A percentile compares a stretch with the other conserved stretches of the same genome.
Conservation (phyloP, 2,329 filamentous ascomycete species). For the Botrytis pseudocinerea region DNA sequence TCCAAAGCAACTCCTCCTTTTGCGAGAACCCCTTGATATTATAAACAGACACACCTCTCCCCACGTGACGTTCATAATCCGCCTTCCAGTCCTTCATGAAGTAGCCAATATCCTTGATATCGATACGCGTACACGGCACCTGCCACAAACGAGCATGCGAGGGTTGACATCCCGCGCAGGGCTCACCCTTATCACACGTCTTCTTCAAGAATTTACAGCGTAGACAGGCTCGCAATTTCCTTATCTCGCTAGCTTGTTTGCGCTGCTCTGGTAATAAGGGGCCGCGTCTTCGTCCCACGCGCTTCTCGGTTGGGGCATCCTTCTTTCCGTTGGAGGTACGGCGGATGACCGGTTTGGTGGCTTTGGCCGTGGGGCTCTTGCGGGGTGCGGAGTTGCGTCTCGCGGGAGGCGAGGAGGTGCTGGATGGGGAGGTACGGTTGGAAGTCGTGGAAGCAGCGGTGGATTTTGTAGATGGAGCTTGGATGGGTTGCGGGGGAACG, state of each 20-base stretch:
- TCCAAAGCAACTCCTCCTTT: slow-evolving; percentile 75
- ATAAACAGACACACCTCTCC: slow-evolving; percentile 82
- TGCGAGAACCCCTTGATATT: slow-evolving; percentile 85
- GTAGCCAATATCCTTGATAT: slow-evolving; percentile 97
- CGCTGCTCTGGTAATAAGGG: slow-evolving; percentile 90
- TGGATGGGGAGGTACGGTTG: slow-evolving; percentile 60
- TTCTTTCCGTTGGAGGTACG: slow-evolving; percentile 75
- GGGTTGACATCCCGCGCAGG: slow-evolving; percentile 91
- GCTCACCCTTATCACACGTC: slow-evolving; percentile 97
- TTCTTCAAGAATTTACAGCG: slow-evolving; percentile 99
- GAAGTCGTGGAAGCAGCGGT: slow-evolving; percentile 57
- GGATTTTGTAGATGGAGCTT: slow-evolving; percentile 59
- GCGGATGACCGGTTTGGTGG: slow-evolving; percentile 80
- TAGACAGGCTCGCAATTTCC: slow-evolving; percentile 89
- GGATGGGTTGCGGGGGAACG: slow-evolving; percentile 69
- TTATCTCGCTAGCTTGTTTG: slow-evolving; percentile 94
- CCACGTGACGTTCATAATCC: slow-evolving; percentile 89
- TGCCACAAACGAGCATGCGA: slow-evolving; percentile 96
- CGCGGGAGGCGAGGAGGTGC: slow-evolving; percentile 60
- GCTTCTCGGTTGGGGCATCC: slow-evolving; percentile 81
- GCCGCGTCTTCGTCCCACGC: slow-evolving; percentile 85
- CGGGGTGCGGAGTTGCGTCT: slow-evolving; percentile 72
- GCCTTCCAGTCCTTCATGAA: slow-evolving; percentile 99
- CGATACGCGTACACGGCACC: slow-evolving; percentile 94
- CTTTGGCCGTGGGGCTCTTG: slow-evolving; percentile 64